Base-by-base conservation (phyloP, 345 rosid genomes). In the Cochlearia excelsa region DNA sequence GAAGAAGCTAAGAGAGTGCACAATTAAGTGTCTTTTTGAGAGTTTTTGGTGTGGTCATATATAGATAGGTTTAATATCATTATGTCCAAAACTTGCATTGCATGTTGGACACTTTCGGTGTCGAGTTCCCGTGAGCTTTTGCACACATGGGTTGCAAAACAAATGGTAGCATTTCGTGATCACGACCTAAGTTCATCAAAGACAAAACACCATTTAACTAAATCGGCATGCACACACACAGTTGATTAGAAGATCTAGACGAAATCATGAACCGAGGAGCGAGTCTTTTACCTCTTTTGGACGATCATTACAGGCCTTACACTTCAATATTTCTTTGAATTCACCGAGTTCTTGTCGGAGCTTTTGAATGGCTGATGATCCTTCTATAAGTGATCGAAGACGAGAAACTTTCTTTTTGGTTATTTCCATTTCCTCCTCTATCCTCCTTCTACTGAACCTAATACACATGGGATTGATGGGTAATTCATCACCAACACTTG, bases 141-240 rank as follows among this genome's bases (percentile, higher is more conserved):
- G 95, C 33, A 94, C 80, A 68, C 97, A 94, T 46, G 82, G 75
- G 51, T 77, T 84, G 86, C 97, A 94, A 81, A 90, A 90, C 72
- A 94, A 74, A 61, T 90, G 99, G 75, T 75, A 94, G 81, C 99
- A 94, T 61, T 85, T 94, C 54, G 96, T 94, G 72, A 94, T 90
- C 71, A 90, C 99, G 47, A 87, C 96, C 99, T 94, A 78, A 33
- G 53, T 49, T 87, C 76, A 59, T 37, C 5, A 26, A 34, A 16
- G 26, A 56, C 48, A 46, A 5, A 50, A 47, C 28, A 34, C 34
- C 23, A 16, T 16, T 16, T 16, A 16, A 16, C 23, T 16, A 16
- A 16, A 57, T 57, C 65, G 64, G 42, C 26, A 34, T 9, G n/a
- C 28, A 42, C 33, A 0, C 28, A 42, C 33, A 0, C 48, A 46